These are phyloP conservation scores for Trypanosoma congolense DNA, from an alignment of 208 protist species.

Conservation along the genomic window DNA sequence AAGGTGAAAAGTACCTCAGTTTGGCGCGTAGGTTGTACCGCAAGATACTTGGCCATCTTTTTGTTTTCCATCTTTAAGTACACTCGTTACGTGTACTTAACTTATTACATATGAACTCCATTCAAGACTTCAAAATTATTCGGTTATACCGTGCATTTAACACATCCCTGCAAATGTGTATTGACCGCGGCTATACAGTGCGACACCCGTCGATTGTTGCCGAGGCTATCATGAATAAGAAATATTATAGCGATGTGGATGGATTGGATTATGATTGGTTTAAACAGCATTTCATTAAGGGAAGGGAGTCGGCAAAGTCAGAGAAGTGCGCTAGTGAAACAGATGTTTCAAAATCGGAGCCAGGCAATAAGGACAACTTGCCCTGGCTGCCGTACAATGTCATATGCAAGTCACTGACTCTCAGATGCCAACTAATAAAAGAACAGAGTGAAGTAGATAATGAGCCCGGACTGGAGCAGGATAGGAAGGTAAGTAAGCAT, in stretches of 20 bases:
- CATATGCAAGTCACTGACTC: background rate
- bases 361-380: too few species aligned
- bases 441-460: background rate
- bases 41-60: too few species aligned
- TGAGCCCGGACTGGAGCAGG: background rate
- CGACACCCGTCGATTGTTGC: conserved; percentile 71
- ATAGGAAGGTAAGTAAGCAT: background rate
- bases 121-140: conserved; percentile 62
- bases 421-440: background rate
- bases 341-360: too few species aligned
- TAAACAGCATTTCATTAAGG: conserved; percentile 37
- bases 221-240: conserved; percentile 36
- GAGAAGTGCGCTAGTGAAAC: too few species aligned
- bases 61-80: too few species aligned
- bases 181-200: conserved; percentile 69
- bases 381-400: too few species aligned
- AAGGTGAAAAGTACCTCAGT: too few species aligned
- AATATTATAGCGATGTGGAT: conserved; percentile 24
- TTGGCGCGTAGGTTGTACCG: too few species aligned
- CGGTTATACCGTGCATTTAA: conserved; percentile 79
- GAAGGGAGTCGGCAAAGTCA: conserved; percentile 19
- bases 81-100: background rate
- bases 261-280: conserved; percentile 76
- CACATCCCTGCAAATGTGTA: conserved; percentile 71
- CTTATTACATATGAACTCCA: conserved; percentile 51